A percentile compares a stretch with the other conserved stretches of the same genome.
Conservation (phyloP, 208 protist genomes). For the Wallacemonas collosoma region DNA sequence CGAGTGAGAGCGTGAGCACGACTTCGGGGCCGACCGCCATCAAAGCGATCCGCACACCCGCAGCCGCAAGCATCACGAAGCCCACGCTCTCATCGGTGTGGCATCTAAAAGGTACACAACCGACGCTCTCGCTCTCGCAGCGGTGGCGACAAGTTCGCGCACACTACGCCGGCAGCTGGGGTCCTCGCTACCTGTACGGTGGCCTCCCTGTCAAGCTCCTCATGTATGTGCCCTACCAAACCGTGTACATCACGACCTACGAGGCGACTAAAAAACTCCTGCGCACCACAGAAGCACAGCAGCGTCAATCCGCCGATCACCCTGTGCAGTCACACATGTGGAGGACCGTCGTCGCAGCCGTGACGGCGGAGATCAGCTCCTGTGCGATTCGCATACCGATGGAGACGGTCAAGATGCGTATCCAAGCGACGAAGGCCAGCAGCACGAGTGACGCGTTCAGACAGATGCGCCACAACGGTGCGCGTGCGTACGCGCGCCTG, state of each 20-base stretch:
- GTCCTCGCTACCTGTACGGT: conserved; percentile 61
- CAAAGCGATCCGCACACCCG: no score
- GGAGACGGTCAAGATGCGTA: conserved; percentile 85
- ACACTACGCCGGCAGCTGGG: conserved; percentile 61
- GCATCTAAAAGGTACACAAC: background rate
- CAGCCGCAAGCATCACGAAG: no score
- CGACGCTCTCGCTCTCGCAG: conserved; percentile 19
- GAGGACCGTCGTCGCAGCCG: conserved; percentile 45
- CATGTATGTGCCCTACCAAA: conserved; percentile 82
- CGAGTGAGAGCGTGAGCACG: background rate
- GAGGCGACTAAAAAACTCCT: conserved; percentile 30
- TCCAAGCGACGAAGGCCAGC: conserved; percentile 58
- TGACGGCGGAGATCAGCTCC: conserved; percentile 57
- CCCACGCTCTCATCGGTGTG: no score
- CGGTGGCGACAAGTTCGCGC: conserved; percentile 26
- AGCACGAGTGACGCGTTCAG: conserved; percentile 45
- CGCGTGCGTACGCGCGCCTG: conserved; percentile 42
- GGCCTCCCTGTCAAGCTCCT: conserved; percentile 72
- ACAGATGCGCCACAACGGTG: conserved; percentile 52
- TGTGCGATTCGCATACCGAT: conserved; percentile 79
- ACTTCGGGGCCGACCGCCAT: no score
- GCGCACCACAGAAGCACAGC: conserved; percentile 1
- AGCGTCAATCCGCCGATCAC: background rate
- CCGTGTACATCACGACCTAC: conserved; percentile 75
- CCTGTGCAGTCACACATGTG: conserved; percentile 22